Evolutionary conservation across 495 filamentous ascomycete species (phyloP).

Genomic region (Penicillium taxi): DNA sequence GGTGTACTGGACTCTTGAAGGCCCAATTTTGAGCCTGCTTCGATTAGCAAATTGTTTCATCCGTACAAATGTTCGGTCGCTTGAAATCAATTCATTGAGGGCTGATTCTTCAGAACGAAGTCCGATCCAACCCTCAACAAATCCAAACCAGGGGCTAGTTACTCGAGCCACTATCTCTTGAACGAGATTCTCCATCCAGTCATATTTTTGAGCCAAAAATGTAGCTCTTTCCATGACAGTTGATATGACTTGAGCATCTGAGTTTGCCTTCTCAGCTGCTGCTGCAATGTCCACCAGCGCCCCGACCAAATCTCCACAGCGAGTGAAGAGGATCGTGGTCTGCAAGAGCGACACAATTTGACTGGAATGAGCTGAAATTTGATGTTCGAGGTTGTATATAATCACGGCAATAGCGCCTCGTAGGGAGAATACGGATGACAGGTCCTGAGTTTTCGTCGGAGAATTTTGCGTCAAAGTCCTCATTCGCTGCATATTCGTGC

Average conservation of each 20-base stretch:
- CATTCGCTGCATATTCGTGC: constrained; percentile 55
- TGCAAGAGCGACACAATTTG: constrained; percentile 46
- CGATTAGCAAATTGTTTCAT: constrained; percentile 43
- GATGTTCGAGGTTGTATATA: constrained; percentile 32
- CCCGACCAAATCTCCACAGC: constrained; percentile 53
- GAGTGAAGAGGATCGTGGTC: constrained; percentile 56
- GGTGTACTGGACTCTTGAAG: constrained; percentile 49
- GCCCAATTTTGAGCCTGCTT: constrained; percentile 46
- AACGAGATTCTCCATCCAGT: constrained; percentile 53
- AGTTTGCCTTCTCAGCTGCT: constrained; percentile 42
- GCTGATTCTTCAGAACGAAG: constrained; percentile 49
- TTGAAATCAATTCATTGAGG: constrained; percentile 34
- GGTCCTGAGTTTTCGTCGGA: constrained; percentile 19
- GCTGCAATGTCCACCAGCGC: constrained; percentile 53
- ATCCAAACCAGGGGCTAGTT: constrained; percentile 59
- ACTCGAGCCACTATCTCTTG: constrained; percentile 58
- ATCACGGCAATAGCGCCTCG: constrained; percentile 28
- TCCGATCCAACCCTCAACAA: constrained; percentile 71
- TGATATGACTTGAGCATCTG: constrained; percentile 65
- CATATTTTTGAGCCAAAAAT: constrained; percentile 52
- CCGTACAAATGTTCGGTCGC: constrained; percentile 50
- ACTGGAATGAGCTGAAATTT: constrained; percentile 20
- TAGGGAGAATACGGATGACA: constrained; percentile 31
- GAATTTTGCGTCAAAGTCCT: constrained; percentile 47
- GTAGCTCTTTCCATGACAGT: constrained; percentile 56